Evolutionary conservation across 352 stramenopile species (phyloP).

Genomic region (Pythium utonaiense): DNA sequence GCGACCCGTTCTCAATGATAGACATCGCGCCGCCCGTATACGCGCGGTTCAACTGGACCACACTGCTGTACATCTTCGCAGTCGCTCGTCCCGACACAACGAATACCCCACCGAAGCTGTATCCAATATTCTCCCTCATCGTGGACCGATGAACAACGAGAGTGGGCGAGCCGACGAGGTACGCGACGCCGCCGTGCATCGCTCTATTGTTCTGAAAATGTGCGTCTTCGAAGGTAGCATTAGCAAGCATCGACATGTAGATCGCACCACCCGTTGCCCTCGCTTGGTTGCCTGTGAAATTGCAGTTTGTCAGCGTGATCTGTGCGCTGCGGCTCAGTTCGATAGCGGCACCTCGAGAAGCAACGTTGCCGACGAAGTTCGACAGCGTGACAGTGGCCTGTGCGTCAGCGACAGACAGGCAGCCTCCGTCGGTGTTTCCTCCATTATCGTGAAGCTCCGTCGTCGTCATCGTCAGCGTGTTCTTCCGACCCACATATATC

Average conservation of each 20-base stretch:
- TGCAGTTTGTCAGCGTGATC: constrained; percentile 24
- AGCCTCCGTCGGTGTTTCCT: constrained; percentile 35
- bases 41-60: constrained; percentile 33
- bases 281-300: constrained; percentile 35
- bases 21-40: constrained; percentile 50
- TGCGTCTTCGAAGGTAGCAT: constrained; percentile 29
- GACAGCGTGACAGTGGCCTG: constrained; percentile 28
- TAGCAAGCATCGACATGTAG: constrained; percentile 40
- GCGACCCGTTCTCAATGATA: constrained; percentile 32
- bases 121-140: constrained; percentile 27
- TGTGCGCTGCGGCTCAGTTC: constrained; percentile 37
- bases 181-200: constrained; percentile 43
- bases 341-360: constrained; percentile 41
- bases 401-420: constrained; percentile 44
- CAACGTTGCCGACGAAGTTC: constrained; percentile 28
- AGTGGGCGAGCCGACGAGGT: constrained; percentile 33
- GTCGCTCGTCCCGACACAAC: constrained; percentile 27
- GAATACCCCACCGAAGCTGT: constrained; percentile 46
- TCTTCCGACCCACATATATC: constrained; percentile 55
- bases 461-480: constrained; percentile 22
- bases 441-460: constrained; percentile 37
- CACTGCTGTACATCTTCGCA: constrained; percentile 16
- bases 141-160: constrained; percentile 21
- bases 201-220: constrained; percentile 40
- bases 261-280: constrained; percentile 36